A percentile compares a stretch with the other conserved stretches of the same genome.
These are phyloP conservation scores for Paecilomyces sp. DNA, from an alignment of 2,329 filamentous ascomycete species.

Conservation along the genomic window DNA sequence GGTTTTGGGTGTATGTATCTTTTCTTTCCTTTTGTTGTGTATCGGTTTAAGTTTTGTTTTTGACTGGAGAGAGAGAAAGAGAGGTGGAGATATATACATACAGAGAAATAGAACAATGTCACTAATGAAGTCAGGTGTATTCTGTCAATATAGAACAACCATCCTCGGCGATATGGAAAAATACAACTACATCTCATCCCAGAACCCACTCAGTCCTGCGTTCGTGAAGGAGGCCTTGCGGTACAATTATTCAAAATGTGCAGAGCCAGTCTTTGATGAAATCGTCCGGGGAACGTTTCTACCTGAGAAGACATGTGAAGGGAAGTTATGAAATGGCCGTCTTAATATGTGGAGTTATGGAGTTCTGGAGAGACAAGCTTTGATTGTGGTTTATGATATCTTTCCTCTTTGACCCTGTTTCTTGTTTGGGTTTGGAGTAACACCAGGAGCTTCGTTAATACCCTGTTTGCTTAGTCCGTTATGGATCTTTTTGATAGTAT, in stretches of 20 bases:
- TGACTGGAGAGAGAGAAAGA: background rate
- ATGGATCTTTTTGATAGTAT: no score
- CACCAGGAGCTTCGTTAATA: no score
- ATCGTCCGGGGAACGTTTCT: conserved; percentile 2
- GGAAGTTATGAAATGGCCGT: no score
- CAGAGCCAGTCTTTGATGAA: conserved; percentile 1
- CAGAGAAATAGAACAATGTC: background rate
- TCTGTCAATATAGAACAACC: background rate
- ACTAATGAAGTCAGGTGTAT: background rate
- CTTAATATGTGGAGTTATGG: no score
- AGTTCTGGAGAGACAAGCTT: no score
- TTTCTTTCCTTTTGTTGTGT: background rate
- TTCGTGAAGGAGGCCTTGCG: background rate
- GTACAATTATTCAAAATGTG: conserved; percentile 3
- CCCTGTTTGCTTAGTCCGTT: no score
- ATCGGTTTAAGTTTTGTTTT: background rate
- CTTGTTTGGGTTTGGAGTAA: no score
- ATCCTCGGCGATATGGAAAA: background rate
- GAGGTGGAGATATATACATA: background rate
- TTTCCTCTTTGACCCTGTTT: no score
- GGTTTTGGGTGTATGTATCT: background rate
- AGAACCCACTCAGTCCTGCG: background rate
- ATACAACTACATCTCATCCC: background rate
- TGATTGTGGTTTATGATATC: no score
- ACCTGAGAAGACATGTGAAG: background rate